Base-by-base conservation (phyloP, 257 asterid species). In the Solanum etuberosum region DNA sequence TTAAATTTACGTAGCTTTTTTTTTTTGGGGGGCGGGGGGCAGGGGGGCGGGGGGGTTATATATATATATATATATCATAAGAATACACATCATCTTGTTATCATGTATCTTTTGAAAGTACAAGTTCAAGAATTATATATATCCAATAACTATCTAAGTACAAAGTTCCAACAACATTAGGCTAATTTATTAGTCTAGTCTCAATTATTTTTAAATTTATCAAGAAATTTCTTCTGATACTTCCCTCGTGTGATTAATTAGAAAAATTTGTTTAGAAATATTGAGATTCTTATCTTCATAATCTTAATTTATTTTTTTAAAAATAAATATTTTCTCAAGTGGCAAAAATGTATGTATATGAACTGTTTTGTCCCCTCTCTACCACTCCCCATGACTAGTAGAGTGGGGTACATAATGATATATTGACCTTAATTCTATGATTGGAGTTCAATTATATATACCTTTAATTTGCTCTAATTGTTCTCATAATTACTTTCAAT, bases 331-430 rank as follows among this genome's bases (percentile, higher is more conserved):
- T 21, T 65, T 34, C 48, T 84, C 80, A 15, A 73, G 32, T 6
- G 5, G 21, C 35, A 10, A 85, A 42, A 43, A 85, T 42, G 76
- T 31, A n/a, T 21, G 70, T 32, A 67, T n/a, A 18, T 88, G 90
- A 78, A 63, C 76, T 85, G 88, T 54, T 77, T 63, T 88, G 88
- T 85, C 74, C 61, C 90, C 77, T 37, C 29, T 43, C 88, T 77
- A 74, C 88, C 46, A 32, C 38, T 42, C 42, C 25, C 38, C 82
- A 43, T 37, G 83, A 38, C 21, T 54, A 42, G 67, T 8, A 18
- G 37, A 38, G 54, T 63, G 76, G 27, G 78, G 20, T 11, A 29
- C 57, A 67, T 73, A 37, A 73, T 37, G 74, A 38, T n/a, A 84
- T 16, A 37, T 74, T 86, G 85, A 59, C 74, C 77, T 74, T 76